phyloP scores from a whole-genome alignment of 1,139 yeast genomes.

The Chernovozyma sophiae-reginae region DNA sequence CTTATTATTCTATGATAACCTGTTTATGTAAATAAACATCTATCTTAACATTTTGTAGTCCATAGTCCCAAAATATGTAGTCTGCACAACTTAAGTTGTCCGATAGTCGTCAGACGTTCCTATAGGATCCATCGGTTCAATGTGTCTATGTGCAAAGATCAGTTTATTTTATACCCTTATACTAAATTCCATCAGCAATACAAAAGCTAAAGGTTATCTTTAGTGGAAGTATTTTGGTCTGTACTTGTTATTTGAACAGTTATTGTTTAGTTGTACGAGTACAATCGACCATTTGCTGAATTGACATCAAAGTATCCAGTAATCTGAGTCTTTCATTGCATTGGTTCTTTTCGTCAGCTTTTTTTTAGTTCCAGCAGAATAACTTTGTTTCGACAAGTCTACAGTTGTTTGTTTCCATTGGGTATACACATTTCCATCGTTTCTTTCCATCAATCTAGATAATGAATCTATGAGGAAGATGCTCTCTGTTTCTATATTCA shows the following conservation, averaged over 20 bases:
- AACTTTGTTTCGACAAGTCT: no score
- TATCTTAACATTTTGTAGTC: no score
- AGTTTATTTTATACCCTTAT: slow-evolving; percentile 1
- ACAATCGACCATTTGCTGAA: background rate
- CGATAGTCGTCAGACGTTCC: slow-evolving; percentile 24
- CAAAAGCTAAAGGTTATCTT: background rate
- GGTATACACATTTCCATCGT: background rate
- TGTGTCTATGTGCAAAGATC: slow-evolving; percentile 51
- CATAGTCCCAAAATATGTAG: no score
- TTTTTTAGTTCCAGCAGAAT: no score
- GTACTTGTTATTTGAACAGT: background rate
- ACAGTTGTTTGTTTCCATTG: background rate
- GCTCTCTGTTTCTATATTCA: no score
- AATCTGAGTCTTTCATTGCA: background rate
- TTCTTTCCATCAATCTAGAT: no score
- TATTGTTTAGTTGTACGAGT: no score
- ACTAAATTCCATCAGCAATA: background rate
- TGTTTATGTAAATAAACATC: no score
- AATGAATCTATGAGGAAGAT: no score
- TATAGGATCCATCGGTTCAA: slow-evolving; percentile 39
- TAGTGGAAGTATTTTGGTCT: background rate
- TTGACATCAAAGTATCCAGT: background rate
- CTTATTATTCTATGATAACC: no score
- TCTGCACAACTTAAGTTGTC: slow-evolving; percentile 45
- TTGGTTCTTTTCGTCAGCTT: background rate